Conservation (phyloP, 306 rosid genomes). For the Rosa persica region DNA sequence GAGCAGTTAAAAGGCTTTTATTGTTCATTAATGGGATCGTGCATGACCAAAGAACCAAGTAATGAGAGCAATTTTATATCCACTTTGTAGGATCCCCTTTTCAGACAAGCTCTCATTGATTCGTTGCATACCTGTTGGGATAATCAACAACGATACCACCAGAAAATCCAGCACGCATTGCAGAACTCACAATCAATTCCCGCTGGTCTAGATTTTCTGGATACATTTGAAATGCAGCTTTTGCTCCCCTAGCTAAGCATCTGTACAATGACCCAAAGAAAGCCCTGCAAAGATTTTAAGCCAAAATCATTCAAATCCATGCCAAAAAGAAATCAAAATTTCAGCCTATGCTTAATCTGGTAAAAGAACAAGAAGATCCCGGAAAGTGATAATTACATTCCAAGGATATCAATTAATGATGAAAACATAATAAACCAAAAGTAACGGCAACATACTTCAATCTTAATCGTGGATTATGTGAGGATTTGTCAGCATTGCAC, state of each 20-base stretch:
- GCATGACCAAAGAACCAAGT: background rate
- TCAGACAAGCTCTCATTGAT: background rate
- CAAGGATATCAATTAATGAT: background rate
- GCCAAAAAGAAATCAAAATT: slow-evolving; percentile 2
- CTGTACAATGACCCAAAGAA: slow-evolving; percentile 85
- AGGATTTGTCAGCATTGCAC: slow-evolving; percentile 94
- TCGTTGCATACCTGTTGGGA: slow-evolving; percentile 74
- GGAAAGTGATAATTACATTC: background rate
- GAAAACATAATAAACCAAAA: slow-evolving; percentile 1
- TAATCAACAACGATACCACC: slow-evolving; percentile 91
- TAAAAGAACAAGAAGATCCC: background rate
- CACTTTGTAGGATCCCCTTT: background rate
- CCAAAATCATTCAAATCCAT: background rate
- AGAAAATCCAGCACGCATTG: slow-evolving; percentile 91
- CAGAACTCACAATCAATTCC: slow-evolving; percentile 70
- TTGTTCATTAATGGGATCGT: background rate
- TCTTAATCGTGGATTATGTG: slow-evolving; percentile 79
- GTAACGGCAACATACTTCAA: slow-evolving; percentile 60
- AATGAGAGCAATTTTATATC: background rate
- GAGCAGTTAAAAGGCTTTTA: background rate
- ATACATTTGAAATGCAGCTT: slow-evolving; percentile 86
- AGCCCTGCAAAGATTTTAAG: slow-evolving; percentile 49
- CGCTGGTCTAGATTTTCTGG: slow-evolving; percentile 76
- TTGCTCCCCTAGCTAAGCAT: slow-evolving; percentile 81
- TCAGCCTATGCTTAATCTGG: slow-evolving; percentile 7